Evolutionary conservation across 495 filamentous ascomycete species (phyloP).

Genomic region (Penicillium paradoxum): DNA sequence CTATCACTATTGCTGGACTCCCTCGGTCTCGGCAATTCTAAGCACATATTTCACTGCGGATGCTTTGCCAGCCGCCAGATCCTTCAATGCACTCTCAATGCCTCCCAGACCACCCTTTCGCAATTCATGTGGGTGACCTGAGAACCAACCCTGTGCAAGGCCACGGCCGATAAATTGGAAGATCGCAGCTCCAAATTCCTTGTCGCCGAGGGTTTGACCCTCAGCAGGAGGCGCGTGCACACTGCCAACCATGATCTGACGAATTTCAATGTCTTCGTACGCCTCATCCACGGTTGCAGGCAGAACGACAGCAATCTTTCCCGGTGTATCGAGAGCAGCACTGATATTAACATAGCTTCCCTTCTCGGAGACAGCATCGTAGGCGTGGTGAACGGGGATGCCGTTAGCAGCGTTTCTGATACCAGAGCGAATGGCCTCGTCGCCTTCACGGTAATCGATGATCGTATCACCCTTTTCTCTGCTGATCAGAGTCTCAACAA

Average conservation of each 20-base stretch:
- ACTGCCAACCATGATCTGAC: conserved; percentile 9
- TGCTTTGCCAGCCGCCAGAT: conserved; percentile 60
- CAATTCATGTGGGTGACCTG: conserved; percentile 57
- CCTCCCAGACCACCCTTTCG: conserved; percentile 55
- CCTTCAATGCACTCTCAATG: conserved; percentile 49
- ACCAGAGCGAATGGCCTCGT: conserved; percentile 17
- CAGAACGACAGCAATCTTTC: conserved; percentile 54
- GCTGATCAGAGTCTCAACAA: conserved; percentile 58
- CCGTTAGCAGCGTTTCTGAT: conserved; percentile 19
- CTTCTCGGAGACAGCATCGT: conserved; percentile 57
- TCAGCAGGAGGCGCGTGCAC: conserved; percentile 12
- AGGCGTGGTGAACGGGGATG: conserved; percentile 39
- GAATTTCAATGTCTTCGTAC: conserved; percentile 19
- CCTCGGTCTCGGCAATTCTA: conserved; percentile 57
- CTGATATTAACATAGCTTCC: conserved; percentile 33
- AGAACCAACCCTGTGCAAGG: conserved; percentile 57
- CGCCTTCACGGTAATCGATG: conserved; percentile 61
- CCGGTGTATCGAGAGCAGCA: conserved; percentile 22
- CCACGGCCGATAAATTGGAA: conserved; percentile 50
- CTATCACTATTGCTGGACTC: conserved; percentile 5
- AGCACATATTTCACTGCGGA: conserved; percentile 68
- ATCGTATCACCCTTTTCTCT: conserved; percentile 60
- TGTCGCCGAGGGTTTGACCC: conserved; percentile 20
- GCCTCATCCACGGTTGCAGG: conserved; percentile 21
- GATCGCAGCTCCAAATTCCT: conserved; percentile 56